Evolutionary conservation across 1,139 yeast genomes (phyloP).

Genomic region (Geotrichum phurueaensis): DNA sequence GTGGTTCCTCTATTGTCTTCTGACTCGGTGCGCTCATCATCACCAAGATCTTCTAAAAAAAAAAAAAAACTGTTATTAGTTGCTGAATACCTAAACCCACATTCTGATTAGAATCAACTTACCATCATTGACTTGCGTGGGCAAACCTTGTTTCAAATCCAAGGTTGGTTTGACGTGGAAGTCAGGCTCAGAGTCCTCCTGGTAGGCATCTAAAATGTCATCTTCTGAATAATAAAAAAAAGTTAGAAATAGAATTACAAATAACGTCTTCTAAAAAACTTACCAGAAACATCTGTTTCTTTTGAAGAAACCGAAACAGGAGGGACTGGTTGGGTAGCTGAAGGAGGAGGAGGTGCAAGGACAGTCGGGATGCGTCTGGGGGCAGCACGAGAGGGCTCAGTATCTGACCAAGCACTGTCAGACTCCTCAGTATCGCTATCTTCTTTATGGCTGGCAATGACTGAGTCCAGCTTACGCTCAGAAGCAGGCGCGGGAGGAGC

Average conservation of each 20-base stretch:
- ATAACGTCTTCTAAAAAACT: not conserved
- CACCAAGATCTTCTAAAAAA: slow-evolving; percentile 29
- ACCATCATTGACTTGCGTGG: not conserved
- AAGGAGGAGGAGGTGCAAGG: not conserved
- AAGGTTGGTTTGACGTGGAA: not conserved
- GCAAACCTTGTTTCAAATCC: not conserved
- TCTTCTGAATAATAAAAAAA: not conserved
- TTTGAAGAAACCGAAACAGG: not conserved
- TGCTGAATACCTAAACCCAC: not conserved
- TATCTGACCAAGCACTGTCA: slow-evolving; percentile 14
- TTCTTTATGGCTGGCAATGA: slow-evolving; percentile 10
- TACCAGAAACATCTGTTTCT: not conserved
- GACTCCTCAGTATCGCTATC: slow-evolving; percentile 7
- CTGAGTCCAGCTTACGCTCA: slow-evolving; percentile 8
- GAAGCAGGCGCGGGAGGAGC: not conserved
- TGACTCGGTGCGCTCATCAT: slow-evolving; percentile 34
- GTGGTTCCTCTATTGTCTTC: slow-evolving; percentile 23
- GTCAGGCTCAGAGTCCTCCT: not conserved
- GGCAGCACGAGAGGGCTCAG: not conserved
- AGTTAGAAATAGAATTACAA: not conserved
- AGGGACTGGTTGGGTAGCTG: not conserved
- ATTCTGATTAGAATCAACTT: not conserved
- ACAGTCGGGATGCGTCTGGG: not conserved
- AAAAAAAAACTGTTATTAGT: not conserved
- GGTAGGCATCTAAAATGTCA: not conserved